Evolutionary conservation across 305 asterid genomes (phyloP).

Genomic region (Fraxinus ornus): DNA sequence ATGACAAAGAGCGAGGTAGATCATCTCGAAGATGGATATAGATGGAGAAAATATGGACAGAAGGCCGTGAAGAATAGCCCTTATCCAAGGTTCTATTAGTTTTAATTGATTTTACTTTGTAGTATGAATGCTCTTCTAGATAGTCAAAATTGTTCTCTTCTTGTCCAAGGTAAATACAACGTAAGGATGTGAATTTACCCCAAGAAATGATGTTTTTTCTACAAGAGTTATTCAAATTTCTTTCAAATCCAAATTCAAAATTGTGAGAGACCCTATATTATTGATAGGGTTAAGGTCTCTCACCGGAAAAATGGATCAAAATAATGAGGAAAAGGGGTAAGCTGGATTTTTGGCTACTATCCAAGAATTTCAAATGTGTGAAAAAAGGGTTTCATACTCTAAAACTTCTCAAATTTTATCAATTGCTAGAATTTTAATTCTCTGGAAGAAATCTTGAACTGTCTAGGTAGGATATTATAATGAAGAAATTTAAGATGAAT

Average conservation of each 20-base stretch:
- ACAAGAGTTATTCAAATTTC: not conserved
- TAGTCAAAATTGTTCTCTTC: not conserved
- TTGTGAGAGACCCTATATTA: not conserved
- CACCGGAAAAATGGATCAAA: not conserved
- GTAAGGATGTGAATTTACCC: not conserved
- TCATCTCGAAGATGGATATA: constrained; percentile 67
- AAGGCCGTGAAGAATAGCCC: constrained; percentile 70
- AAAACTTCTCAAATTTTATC: not conserved
- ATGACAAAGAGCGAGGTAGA: constrained; percentile 71
- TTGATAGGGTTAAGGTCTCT: not conserved
- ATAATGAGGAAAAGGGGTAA: not conserved
- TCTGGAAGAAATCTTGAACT: not conserved
- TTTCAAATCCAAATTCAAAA: not conserved
- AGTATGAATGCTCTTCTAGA: not conserved
- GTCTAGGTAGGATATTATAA: not conserved
- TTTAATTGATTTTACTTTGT: not conserved
- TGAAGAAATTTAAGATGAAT: not conserved
- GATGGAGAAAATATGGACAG: constrained; percentile 74
- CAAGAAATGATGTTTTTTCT: not conserved
- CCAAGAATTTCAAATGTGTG: not conserved
- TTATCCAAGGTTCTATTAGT: constrained; percentile 44
- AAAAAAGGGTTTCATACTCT: not conserved
- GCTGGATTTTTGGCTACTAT: not conserved
- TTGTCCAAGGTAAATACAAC: not conserved
- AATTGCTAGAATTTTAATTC: not conserved